Conservation (phyloP, 148 eudicot genomes). For the Beta vulgaris region DNA sequence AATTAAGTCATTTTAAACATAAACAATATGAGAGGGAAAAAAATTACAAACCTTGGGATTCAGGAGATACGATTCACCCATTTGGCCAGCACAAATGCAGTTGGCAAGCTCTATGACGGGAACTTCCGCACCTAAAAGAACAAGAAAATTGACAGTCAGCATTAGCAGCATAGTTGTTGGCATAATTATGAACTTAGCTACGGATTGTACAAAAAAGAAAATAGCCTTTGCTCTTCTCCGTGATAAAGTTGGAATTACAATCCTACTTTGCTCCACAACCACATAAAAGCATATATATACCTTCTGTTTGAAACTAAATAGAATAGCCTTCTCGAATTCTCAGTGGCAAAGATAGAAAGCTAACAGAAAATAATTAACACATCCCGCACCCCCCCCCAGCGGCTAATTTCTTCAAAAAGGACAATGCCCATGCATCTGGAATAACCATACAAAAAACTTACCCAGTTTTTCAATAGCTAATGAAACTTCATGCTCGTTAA, state of each 20-base stretch:
- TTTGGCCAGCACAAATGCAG: slow-evolving; percentile 57
- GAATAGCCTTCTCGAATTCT: background rate
- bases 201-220: background rate
- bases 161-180: background rate
- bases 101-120: slow-evolving; percentile 67
- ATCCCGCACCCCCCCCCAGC: background rate
- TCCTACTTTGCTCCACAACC: background rate
- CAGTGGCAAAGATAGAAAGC: background rate
- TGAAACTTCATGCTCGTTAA: slow-evolving; percentile 80
- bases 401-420: background rate
- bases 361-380: background rate
- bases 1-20: background rate
- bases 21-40: slow-evolving; percentile 1
- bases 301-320: background rate
- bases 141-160: too few species aligned
- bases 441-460: slow-evolving; percentile 27
- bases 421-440: background rate
- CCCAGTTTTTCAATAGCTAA: slow-evolving; percentile 81
- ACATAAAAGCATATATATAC: background rate
- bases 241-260: background rate
- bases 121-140: slow-evolving; percentile 73
- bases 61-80: slow-evolving; percentile 32
- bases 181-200: background rate
- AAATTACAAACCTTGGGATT: slow-evolving; percentile 43
- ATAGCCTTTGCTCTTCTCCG: background rate